Base-by-base conservation (phyloP, 2,329 filamentous ascomycete genomes). In the Clonostachys solani region DNA sequence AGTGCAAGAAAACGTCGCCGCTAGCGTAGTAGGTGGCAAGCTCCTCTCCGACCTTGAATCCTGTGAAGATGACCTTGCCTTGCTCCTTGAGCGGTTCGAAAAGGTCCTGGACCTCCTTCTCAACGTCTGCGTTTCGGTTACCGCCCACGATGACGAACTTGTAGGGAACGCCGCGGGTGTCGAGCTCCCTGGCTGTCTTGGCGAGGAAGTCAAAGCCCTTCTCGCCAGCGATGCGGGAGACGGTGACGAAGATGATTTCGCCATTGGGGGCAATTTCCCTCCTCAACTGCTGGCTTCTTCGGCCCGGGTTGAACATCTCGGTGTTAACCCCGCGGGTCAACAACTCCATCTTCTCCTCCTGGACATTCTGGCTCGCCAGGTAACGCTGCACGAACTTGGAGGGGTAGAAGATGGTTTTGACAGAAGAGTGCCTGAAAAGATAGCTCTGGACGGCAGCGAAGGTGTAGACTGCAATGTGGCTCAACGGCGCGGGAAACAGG, bases 171-270 rank as follows among this genome's bases (percentile, higher is more conserved):
- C 76, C 75, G 12, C 72, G 71, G 12, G 70, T 68, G 38, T 78
- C 75, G n/a, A 88, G 66, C 49, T 73, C 71, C 38, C 66, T 67
- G 12, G 75, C 77, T 2, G 71, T 80, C 45, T 75, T 64, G 5
- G 83, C 78, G 19, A 88, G 69, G 56, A 87, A 88, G 42, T 80
- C 78, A 55, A 87, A 87, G 0, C 84, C 84, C 58, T 88, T 89
- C 59, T 88, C 85, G 2, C 81, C 82, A 0, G 84, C 84, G 19
- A 88, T 69, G 33, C 84, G 77, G 5, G 82, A 83, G 10, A 87
- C 83, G 34, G 78, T 86, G 46, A 85, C 72, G 23, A 88, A 74
- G 42, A 88, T 78, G 50, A 83, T 69, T 60, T 87, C 82, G 37
- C 78, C 79, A 44, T 79, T 73, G 0, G 82, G 81, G 0, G 82